These are phyloP conservation scores for Thermothelomyces thermophilus DNA, from an alignment of 2,329 filamentous ascomycete genomes.

Conservation along the genomic window DNA sequence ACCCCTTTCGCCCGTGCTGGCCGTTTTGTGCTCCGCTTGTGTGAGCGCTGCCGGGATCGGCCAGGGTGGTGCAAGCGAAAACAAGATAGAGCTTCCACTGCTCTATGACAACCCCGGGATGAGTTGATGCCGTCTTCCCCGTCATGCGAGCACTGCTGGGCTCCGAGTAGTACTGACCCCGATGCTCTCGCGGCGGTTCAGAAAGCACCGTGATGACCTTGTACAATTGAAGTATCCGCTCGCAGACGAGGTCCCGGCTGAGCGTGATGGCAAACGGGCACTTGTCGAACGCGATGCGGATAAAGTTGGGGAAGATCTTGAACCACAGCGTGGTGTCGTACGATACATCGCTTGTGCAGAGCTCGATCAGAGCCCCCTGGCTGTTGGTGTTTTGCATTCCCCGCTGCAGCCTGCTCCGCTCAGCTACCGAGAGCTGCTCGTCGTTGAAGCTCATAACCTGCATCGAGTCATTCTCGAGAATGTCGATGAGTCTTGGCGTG, in stretches of 20 bases:
- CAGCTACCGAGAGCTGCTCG: slow-evolving; percentile 83
- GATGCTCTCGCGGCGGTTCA: slow-evolving; percentile 60
- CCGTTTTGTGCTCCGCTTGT: slow-evolving; percentile 49
- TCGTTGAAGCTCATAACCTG: slow-evolving; percentile 89
- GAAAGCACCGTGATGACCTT: slow-evolving; percentile 72
- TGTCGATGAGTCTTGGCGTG: slow-evolving; percentile 72
- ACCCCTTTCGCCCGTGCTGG: slow-evolving; percentile 77
- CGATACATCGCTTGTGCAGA: slow-evolving; percentile 90
- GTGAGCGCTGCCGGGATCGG: slow-evolving; percentile 65
- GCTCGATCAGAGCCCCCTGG: slow-evolving; percentile 80
- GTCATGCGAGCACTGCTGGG: slow-evolving; percentile 46
- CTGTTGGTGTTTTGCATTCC: slow-evolving; percentile 79
- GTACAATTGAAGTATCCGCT: slow-evolving; percentile 89
- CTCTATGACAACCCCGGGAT: slow-evolving; percentile 83
- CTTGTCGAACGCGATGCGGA: slow-evolving; percentile 81
- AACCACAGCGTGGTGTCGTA: slow-evolving; percentile 96
- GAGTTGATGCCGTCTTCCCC: slow-evolving; percentile 57
- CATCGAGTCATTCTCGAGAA: slow-evolving; percentile 83
- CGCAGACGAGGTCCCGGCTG: slow-evolving; percentile 86
- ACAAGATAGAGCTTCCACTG: slow-evolving; percentile 98
- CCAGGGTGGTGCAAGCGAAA: slow-evolving; percentile 92
- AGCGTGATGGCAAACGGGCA: slow-evolving; percentile 89
- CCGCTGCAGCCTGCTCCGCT: slow-evolving; percentile 84
- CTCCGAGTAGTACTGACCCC: slow-evolving; percentile 60
- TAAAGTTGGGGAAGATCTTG: slow-evolving; percentile 93